Conservation (phyloP, 306 rosid genomes). For the Fragaria iinumae region DNA sequence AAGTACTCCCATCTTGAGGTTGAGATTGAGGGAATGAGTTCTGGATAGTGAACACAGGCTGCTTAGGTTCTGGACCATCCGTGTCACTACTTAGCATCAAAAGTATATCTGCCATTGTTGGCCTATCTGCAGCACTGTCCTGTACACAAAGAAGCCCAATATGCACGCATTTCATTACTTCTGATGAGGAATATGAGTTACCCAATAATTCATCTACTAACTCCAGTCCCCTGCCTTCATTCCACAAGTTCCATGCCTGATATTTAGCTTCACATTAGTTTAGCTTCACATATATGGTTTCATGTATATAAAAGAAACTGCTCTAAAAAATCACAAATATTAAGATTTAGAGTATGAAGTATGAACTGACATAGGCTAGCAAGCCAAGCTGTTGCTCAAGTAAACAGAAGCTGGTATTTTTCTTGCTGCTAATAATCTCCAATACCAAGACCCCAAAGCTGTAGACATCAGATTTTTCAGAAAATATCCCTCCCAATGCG, state of each 20-base stretch:
- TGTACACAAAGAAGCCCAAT: constrained; percentile 31
- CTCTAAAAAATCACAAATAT: too few species aligned
- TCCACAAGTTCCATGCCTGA: constrained; percentile 25
- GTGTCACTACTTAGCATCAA: constrained; percentile 11
- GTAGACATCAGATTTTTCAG: constrained; percentile 31
- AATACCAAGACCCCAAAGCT: constrained; percentile 33
- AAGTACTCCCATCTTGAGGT: neutral
- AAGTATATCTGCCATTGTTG: constrained; percentile 10
- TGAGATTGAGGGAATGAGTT: too few species aligned
- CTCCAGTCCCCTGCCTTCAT: constrained; percentile 4
- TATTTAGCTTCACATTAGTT: too few species aligned
- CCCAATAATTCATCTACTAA: constrained; percentile 12
- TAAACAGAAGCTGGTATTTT: constrained; percentile 20
- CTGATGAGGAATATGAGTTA: neutral
- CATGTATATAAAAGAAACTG: too few species aligned
- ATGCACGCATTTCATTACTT: constrained; percentile 18
- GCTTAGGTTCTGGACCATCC: constrained; percentile 1
- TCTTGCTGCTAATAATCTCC: constrained; percentile 29
- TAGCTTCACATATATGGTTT: too few species aligned
- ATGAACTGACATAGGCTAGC: constrained; percentile 31
- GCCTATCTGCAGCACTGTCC: constrained; percentile 20
- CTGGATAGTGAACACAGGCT: neutral
- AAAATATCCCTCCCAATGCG: constrained; percentile 13
- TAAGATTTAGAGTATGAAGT: too few species aligned
- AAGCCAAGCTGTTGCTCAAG: constrained; percentile 7